Evolutionary conservation across 176 grass and related monocot species (phyloP), one percentile per base, ranked within the genome.

Genomic region (Musa itinerans): DNA sequence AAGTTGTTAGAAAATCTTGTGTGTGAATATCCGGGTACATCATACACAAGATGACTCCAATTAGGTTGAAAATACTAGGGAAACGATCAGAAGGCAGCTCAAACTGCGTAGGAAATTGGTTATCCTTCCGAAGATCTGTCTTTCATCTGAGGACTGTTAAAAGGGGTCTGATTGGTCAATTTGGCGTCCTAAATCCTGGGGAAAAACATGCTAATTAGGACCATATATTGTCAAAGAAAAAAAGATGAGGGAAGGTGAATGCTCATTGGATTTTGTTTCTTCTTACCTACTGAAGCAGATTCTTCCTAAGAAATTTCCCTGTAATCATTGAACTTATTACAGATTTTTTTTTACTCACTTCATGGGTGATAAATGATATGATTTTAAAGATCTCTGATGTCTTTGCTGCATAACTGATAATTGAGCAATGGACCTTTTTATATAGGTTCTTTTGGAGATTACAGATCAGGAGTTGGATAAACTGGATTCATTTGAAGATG

Each of bases 401-500:
- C 19, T 10, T 69, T 69, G 25, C 10, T 79, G n/a, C 2, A 52
- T 73, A 22, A 54, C 56, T 79, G 59, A 65, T 55, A 12, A 54
- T 26, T 22, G 50, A 54, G 50, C n/a, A 21, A 24, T 16, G 20
- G 11, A 71, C 9, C 21, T 52, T 8, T 71, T 15, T 74, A 25
- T 55, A 57, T 11, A 93, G 90, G 87, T 93, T 50, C 65, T 93
- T 72, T 71, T 11, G 53, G 82, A 54, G 3, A 74, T 97, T 71
- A 93, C 94, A 13, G 86, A 93, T 68, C 24, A 61, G 16, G 94
- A 97, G 75, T 83, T 97, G 79, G 57, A 81, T 26, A 81, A 87
- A 53, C 72, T 97, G 20, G 94, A 97, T 82, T 24, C 59, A 78
- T 97, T 97, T 79, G 94, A 97, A 76, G 94, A 89, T 77, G 84